Evolutionary conservation across 495 filamentous ascomycete species (phyloP).

Genomic region (Aspergillus panamensis): DNA sequence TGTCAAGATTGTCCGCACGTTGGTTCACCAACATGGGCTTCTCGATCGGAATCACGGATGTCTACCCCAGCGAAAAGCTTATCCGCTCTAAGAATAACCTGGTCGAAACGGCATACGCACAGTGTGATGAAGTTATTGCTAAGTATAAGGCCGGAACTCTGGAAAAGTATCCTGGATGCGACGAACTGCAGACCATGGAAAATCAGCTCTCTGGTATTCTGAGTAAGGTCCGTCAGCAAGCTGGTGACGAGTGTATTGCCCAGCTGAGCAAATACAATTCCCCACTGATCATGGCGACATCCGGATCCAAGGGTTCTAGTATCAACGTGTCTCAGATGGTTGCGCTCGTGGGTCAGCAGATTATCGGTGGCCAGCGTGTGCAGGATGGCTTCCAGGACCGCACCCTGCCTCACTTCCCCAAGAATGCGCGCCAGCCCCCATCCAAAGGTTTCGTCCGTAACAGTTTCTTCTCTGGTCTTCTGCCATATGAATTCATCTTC

Average conservation of each 20-base stretch:
- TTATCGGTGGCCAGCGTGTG: conserved; percentile 91
- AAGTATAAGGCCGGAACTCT: conserved; percentile 73
- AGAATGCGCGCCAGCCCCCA: conserved; percentile 81
- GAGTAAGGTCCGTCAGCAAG: conserved; percentile 81
- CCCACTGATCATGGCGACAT: conserved; percentile 94
- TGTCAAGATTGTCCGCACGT: conserved; percentile 85
- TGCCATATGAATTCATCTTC: conserved; percentile 91
- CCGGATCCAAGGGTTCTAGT: conserved; percentile 89
- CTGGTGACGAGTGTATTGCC: conserved; percentile 85
- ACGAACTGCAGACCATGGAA: conserved; percentile 88
- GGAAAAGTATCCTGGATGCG: conserved; percentile 80
- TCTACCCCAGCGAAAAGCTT: conserved; percentile 71
- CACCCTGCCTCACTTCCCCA: conserved; percentile 91
- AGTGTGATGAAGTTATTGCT: conserved; percentile 82
- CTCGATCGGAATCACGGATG: conserved; percentile 92
- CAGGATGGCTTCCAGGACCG: conserved; percentile 95
- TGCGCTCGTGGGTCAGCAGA: conserved; percentile 94
- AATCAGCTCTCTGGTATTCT: conserved; percentile 87
- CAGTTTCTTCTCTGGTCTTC: conserved; percentile 93
- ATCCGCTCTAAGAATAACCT: conserved; percentile 66
- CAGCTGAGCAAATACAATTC: conserved; percentile 90
- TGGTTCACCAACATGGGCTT: conserved; percentile 89
- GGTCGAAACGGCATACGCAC: conserved; percentile 71
- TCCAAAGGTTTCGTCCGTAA: conserved; percentile 97
- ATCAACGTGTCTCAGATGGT: conserved; percentile 99